Conservation (phyloP, 1,284 basidiomycete species). For the Tilletia setariae region DNA sequence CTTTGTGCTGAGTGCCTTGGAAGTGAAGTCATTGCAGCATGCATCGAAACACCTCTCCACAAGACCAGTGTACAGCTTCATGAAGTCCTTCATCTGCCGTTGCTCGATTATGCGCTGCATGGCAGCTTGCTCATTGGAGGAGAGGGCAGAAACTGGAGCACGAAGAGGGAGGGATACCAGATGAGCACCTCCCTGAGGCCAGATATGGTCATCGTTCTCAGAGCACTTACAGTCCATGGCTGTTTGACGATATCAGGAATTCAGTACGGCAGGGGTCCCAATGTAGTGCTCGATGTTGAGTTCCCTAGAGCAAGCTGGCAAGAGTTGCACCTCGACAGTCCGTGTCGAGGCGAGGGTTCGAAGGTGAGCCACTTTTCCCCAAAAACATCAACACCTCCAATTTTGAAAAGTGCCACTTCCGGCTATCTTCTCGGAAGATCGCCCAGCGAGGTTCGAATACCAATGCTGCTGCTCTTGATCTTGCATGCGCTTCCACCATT, state of each 20-base stretch:
- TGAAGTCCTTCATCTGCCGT: slow-evolving; percentile 92
- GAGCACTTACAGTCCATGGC: slow-evolving; percentile 26
- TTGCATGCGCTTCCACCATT: too few species aligned
- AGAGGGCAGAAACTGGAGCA: slow-evolving; percentile 47
- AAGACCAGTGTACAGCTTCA: slow-evolving; percentile 90
- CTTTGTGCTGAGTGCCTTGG: slow-evolving; percentile 85
- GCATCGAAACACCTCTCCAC: slow-evolving; percentile 93
- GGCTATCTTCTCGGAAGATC: too few species aligned
- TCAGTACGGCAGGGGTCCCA: not conserved
- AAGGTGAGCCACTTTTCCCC: too few species aligned
- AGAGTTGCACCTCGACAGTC: too few species aligned
- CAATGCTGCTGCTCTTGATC: too few species aligned
- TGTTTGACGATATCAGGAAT: not conserved
- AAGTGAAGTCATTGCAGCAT: slow-evolving; percentile 95
- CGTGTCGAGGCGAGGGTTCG: too few species aligned
- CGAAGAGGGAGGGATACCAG: not conserved
- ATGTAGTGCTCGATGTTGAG: too few species aligned
- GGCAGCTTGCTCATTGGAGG: slow-evolving; percentile 46
- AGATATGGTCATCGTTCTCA: not conserved
- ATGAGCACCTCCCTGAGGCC: not conserved
- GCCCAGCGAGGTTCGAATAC: too few species aligned
- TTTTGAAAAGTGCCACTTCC: too few species aligned
- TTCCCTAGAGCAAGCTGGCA: too few species aligned
- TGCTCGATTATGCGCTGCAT: slow-evolving; percentile 53
- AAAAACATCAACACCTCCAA: too few species aligned